These are phyloP conservation scores for Scenedesmus sp. DNA, from an alignment of 163 green algal genomes.

Conservation along the genomic window DNA sequence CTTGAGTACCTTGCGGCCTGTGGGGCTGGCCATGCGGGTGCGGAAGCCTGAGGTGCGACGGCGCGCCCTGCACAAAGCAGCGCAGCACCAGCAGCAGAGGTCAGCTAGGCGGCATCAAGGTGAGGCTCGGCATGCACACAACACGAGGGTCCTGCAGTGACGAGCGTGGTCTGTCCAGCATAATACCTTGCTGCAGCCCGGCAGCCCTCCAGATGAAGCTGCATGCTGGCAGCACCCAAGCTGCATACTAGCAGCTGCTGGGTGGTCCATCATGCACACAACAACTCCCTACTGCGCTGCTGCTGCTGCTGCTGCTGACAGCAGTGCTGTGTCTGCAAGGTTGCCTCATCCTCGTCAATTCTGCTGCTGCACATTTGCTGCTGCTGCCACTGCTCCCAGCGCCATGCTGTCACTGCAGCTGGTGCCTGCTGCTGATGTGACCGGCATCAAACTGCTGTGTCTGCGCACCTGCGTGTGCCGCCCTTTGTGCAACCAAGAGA, in stretches of 20 bases:
- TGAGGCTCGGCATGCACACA: no score
- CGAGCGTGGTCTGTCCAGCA: no score
- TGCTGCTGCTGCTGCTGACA: not conserved
- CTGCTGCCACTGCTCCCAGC: not conserved
- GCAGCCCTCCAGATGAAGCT: no score
- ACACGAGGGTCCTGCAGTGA: no score
- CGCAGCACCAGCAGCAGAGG: not conserved
- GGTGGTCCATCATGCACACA: not conserved
- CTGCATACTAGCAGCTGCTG: no score
- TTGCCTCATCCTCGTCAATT: not conserved
- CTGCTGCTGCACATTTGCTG: not conserved
- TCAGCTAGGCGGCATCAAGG: not conserved
- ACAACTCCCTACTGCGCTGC: not conserved
- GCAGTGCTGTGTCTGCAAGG: not conserved
- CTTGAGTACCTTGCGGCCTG: slow-evolving; percentile 85
- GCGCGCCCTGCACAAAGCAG: slow-evolving; percentile 64
- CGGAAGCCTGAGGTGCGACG: slow-evolving; percentile 88
- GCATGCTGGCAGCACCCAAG: no score
- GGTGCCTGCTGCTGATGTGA: not conserved
- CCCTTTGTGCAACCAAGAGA: slow-evolving; percentile 83
- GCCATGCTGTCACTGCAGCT: no score
- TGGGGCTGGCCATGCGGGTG: slow-evolving; percentile 79
- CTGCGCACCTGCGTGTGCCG: slow-evolving; percentile 77
- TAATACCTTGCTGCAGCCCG: no score
- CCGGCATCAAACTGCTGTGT: not conserved